Base-by-base conservation (phyloP, 768 basidiomycete species). In the Auriscalpium vulgare region DNA sequence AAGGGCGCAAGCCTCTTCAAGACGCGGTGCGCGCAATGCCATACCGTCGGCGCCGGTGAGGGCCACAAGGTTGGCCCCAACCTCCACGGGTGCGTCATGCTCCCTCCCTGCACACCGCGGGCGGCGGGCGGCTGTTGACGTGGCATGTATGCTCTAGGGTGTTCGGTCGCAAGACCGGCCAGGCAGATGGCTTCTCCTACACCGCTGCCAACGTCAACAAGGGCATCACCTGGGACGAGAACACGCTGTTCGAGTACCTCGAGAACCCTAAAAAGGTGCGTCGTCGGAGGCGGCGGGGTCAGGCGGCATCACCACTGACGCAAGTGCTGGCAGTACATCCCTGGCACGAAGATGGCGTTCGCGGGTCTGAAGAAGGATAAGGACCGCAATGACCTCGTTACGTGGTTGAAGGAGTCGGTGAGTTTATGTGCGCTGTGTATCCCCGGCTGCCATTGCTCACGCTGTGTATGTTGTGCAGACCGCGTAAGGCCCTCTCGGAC, bases 341-440 rank as follows among this genome's bases (percentile, higher is more conserved):
- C 91, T 40, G 94, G 95, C 49, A 97, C 95, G 51, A 97, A 95
- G 78, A 97, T 97, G 95, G 95, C 94, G 56, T 97, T 97, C 65
- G 93, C 94, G 62, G 95, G 95, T 66, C 75, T 98, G 70, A 98
- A 97, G 87, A 98, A 97, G 83, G 91, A 91, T 10, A 92, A 94
- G 81, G 95, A 97, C 72, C 86, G 95, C 75, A 89, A 84, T 69
- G 95, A 98, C 75, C 85, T 98, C 66, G 81, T 97, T 67, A 83
- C 93, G 56, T 83, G 78, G 69, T 78, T 95, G 65, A 89, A 89
- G 78, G 81, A 85, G 51, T 67, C 81, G 54, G 89, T 90, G 67
- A 60, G 87, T 76, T 4, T 17, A 43, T 6, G 29, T 29, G 7
- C 29, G 29, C 29, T 29, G 29, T 29, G 29, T 29, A 2, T 29